Conservation (phyloP, 768 basidiomycete genomes). For the Collybia mongolica region DNA sequence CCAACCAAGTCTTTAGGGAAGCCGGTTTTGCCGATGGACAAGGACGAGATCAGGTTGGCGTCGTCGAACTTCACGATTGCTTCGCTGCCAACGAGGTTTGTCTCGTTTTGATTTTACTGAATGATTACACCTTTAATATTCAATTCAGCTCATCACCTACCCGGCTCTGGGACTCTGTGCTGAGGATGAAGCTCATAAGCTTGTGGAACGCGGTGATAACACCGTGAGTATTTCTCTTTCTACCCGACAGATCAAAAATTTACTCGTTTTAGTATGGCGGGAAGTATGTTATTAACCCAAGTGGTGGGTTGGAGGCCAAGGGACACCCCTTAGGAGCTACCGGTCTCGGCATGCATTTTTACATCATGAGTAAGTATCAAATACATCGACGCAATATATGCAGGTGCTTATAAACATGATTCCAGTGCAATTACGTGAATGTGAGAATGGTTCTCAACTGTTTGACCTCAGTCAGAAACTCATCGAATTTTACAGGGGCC, state of each 20-base stretch:
- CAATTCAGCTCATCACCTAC: slow-evolving; percentile 69
- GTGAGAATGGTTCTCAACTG: slow-evolving; percentile 32
- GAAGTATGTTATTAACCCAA: slow-evolving; percentile 82
- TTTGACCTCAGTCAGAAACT: neutral
- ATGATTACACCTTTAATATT: neutral
- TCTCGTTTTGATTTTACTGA: neutral
- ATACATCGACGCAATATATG: neutral
- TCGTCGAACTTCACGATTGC: slow-evolving; percentile 85
- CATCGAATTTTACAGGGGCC: slow-evolving; percentile 50
- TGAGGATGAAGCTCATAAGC: slow-evolving; percentile 63
- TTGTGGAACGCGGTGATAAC: slow-evolving; percentile 77
- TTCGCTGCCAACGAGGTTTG: slow-evolving; percentile 79
- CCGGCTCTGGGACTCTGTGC: slow-evolving; percentile 75
- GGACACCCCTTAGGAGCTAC: slow-evolving; percentile 86
- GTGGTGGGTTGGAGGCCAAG: slow-evolving; percentile 86
- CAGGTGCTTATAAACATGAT: neutral
- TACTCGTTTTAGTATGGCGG: slow-evolving; percentile 62
- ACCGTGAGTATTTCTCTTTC: slow-evolving; percentile 49
- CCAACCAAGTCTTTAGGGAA: slow-evolving; percentile 66
- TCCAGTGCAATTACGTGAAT: slow-evolving; percentile 73
- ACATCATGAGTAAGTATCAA: slow-evolving; percentile 63
- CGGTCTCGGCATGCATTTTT: slow-evolving; percentile 86
- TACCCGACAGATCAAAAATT: neutral
- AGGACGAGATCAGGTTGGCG: slow-evolving; percentile 75
- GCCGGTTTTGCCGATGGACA: slow-evolving; percentile 67